Conservation (phyloP, 768 basidiomycete species). For the Sarcodon sp. region DNA sequence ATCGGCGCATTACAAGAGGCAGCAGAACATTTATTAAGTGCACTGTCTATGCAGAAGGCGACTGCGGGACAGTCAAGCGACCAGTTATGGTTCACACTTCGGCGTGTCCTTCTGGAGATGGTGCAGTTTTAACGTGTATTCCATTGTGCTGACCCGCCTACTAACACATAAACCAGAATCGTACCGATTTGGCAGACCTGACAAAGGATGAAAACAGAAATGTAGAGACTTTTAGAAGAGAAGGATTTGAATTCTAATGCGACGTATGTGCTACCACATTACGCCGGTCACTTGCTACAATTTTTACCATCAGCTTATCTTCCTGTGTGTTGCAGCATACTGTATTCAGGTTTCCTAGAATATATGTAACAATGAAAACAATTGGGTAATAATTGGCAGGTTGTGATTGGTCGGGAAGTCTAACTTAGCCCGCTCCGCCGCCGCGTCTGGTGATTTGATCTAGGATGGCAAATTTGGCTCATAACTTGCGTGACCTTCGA, state of each 20-base stretch:
- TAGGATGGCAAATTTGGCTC: neutral
- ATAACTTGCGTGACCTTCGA: neutral
- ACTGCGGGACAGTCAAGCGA: constrained; percentile 62
- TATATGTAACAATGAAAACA: neutral
- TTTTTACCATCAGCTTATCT: too few species aligned
- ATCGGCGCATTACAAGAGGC: constrained; percentile 94
- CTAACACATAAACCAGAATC: constrained; percentile 35
- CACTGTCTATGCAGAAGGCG: constrained; percentile 65
- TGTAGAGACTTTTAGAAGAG: constrained; percentile 62
- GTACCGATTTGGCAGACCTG: constrained; percentile 68
- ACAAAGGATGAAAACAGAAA: constrained; percentile 38
- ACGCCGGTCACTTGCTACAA: too few species aligned
- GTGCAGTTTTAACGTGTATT: constrained; percentile 25
- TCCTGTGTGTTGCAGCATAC: constrained; percentile 3
- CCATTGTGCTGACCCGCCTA: neutral
- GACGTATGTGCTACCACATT: neutral
- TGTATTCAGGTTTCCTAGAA: neutral
- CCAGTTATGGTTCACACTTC: constrained; percentile 84
- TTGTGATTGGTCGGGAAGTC: neutral
- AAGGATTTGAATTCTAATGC: constrained; percentile 82
- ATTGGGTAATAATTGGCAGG: too few species aligned
- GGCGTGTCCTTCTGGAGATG: constrained; percentile 72
- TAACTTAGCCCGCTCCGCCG: neutral
- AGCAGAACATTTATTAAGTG: constrained; percentile 88
- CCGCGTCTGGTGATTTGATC: too few species aligned